These are phyloP conservation scores for Coniochaeta pulveracea DNA, from an alignment of 2,329 filamentous ascomycete genomes.

Conservation along the genomic window DNA sequence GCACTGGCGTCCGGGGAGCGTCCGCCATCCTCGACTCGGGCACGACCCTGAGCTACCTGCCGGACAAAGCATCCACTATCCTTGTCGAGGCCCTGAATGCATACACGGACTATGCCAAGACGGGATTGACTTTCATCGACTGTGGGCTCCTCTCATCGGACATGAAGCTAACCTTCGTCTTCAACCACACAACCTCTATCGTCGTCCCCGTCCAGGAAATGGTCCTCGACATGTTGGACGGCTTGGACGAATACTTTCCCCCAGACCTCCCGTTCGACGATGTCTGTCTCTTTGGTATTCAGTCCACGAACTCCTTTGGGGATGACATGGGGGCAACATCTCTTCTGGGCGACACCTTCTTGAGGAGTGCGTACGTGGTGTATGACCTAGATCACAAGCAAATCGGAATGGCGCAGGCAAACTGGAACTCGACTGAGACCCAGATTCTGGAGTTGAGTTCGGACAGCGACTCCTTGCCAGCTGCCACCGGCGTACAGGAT, in stretches of 20 bases:
- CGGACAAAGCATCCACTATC: constrained; percentile 30
- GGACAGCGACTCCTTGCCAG: constrained; percentile 26
- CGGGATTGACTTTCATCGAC: constrained; percentile 17
- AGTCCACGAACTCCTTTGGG: constrained; percentile 24
- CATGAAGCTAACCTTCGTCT: constrained; percentile 25
- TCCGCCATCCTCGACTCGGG: constrained; percentile 56
- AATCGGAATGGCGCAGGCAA: constrained; percentile 41
- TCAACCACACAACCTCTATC: constrained; percentile 19
- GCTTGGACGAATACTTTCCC: constrained; percentile 14
- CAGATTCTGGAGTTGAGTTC: constrained; percentile 34
- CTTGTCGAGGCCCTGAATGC: constrained; percentile 27
- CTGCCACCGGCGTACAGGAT: constrained; percentile 29
- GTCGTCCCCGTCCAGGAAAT: constrained; percentile 22
- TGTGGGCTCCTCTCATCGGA: constrained; percentile 10
- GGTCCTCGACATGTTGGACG: constrained; percentile 25
- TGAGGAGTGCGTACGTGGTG: constrained; percentile 40
- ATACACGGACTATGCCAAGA: constrained; percentile 20
- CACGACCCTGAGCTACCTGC: constrained; percentile 53
- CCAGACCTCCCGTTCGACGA: constrained; percentile 25
- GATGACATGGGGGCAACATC: constrained; percentile 13
- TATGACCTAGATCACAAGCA: constrained; percentile 40
- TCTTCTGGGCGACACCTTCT: constrained; percentile 34
- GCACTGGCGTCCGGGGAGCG: constrained; percentile 10
- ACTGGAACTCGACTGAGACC: constrained; percentile 26
- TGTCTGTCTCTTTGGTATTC: constrained; percentile 45